Evolutionary conservation across 1,284 basidiomycete species (phyloP).

Genomic region (Papiliotrema laurentii): DNA sequence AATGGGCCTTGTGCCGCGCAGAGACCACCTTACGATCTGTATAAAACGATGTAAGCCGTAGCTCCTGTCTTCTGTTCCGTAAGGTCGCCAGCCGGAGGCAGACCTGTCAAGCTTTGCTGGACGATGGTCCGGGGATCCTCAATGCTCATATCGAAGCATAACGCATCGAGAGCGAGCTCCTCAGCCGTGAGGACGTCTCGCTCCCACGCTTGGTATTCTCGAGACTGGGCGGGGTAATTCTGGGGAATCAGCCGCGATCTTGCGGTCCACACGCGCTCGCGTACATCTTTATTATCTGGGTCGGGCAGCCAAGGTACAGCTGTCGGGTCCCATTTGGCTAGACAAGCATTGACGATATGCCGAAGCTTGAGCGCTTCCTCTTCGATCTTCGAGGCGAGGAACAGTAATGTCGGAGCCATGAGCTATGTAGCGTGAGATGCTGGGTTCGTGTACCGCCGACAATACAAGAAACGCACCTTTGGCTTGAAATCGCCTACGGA

Average conservation of each 20-base stretch:
- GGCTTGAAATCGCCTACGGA: slow-evolving; percentile 73
- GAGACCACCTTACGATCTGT: no score
- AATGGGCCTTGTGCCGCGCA: no score
- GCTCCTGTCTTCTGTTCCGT: no score
- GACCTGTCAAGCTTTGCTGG: slow-evolving; percentile 56
- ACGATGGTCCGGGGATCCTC: slow-evolving; percentile 74
- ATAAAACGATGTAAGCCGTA: no score
- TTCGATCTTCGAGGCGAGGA: slow-evolving; percentile 76
- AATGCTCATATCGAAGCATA: slow-evolving; percentile 87
- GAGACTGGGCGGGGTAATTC: background rate
- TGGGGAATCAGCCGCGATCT: background rate
- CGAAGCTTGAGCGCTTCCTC: slow-evolving; percentile 38
- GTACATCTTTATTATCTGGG: slow-evolving; percentile 1
- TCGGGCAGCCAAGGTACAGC: slow-evolving; percentile 4
- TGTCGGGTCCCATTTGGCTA: slow-evolving; percentile 33
- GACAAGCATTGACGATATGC: slow-evolving; percentile 33
- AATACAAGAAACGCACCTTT: no score
- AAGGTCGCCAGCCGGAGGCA: no score
- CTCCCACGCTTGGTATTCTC: slow-evolving; percentile 68
- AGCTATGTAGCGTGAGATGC: slow-evolving; percentile 54
- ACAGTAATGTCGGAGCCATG: slow-evolving; percentile 82
- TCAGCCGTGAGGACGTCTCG: slow-evolving; percentile 70
- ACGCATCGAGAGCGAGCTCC: slow-evolving; percentile 75
- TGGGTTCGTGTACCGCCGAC: no score
- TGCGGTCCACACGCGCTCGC: background rate